Evolutionary conservation across 2,329 filamentous ascomycete species (phyloP), one percentile per base, ranked within the genome.

Genomic region (Curvularia eragrostidis): DNA sequence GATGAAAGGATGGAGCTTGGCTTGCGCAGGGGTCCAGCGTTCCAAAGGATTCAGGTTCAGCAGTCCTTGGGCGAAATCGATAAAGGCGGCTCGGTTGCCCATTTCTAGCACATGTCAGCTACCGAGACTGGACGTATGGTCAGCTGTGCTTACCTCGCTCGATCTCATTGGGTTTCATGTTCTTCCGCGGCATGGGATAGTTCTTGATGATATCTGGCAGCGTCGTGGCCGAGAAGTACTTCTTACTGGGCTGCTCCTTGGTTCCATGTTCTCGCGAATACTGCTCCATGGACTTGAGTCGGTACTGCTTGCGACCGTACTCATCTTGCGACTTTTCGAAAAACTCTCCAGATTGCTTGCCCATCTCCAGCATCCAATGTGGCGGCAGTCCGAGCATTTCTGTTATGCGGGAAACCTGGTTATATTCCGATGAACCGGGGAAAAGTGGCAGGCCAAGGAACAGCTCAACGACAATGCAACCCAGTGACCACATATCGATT

Each of bases 401-500:
- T 21, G 95, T 93, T 63, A 99, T 99, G 52, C 95, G 86, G 26
- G 94, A 94, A 18, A 99, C 93, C 77, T 99, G 95, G 70, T 99
- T 99, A 79, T 99, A 99, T 77, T 99, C 95, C 2, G 95, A 99
- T 0, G 94, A 98, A 26, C 95, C 95, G 7, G 95, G 95, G 77
- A 99, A 99, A 2, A 99, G 80, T 1, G 95, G 95, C 48, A 99
- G 83, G 44, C 95, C 95, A 1, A 99, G 84, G 82, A 99, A 99
- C 18, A 99, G 84, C 78, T 99, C 95, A 23, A 99, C 95, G 15
- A 99, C 94, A 66, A 99, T 99, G 78, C 95, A 99, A 52, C 95
- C 95, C 43, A 99, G 82, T 4, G 95, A 99, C 95, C 95, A 99
- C 94, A 99, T 99, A 74, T 99, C 95, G 72, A 99, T 99, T 42